Evolutionary conservation across 2,329 filamentous ascomycete genomes (phyloP), one percentile per base, ranked within the genome.

Genomic region (Clonostachys rosea): DNA sequence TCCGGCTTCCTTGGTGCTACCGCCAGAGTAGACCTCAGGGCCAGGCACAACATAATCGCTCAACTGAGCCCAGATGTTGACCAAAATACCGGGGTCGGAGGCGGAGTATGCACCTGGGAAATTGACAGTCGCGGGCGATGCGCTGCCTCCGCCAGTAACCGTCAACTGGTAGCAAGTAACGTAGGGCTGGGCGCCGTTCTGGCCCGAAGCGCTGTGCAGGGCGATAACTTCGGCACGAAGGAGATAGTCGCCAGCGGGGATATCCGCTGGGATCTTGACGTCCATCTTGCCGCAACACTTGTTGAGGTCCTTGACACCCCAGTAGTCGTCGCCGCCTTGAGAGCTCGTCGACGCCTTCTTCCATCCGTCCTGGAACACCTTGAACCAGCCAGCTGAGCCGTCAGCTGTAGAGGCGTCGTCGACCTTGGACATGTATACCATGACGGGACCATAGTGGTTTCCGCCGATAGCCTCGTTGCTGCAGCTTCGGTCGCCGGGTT

Each of bases 181-280:
- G 49, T 66, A 65, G 41, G 71, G 56, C 52, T 73, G 68, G 11
- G 69, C 68, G 12, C 66, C 68, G 16, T 59, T 58, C 46, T 57
- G 59, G 50, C 58, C 63, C 20, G 51, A 49, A 35, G 65, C 67
- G 6, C 58, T 59, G 62, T 80, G 76, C 5, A 80, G 69, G 24
- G 75, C 76, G 49, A 80, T 73, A 48, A 76, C 65, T 62, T 80
- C 76, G 52, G 76, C 72, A 44, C 76, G 70, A 24, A 78, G 64
- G 40, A 80, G 71, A 56, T 79, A 80, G 55, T 77, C 70, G 36
- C 78, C 78, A 7, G 71, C 56, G 12, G 67, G 68, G 39, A 80
- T 66, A 47, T 67, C 65, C 5, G 57, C 49, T 8, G 76, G 76
- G 46, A 80, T 73, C 17, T 40, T 44, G 35, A 75, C 63, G 49